Conservation (phyloP, 179 eudicot species). For the Nepenthes alata region DNA sequence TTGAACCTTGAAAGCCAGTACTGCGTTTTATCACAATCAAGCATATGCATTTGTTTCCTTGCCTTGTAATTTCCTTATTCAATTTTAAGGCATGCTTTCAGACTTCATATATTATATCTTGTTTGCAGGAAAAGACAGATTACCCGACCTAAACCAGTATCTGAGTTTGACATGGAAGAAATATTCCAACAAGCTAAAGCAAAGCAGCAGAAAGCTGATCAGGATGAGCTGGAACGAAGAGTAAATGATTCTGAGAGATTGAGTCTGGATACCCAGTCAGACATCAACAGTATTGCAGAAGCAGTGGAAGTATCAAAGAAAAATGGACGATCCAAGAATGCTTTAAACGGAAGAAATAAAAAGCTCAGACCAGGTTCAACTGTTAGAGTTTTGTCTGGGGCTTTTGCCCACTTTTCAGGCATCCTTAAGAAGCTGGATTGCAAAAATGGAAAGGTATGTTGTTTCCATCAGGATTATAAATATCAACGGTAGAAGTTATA, state of each 20-base stretch:
- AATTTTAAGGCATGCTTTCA: background rate
- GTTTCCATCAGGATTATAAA: background rate
- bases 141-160: conserved; percentile 79
- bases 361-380: conserved; percentile 45
- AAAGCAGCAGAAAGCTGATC: conserved; percentile 77
- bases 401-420: conserved; percentile 80
- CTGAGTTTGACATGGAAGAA: conserved; percentile 52
- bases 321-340: conserved; percentile 31
- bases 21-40: too few relatives aligned
- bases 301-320: conserved; percentile 25
- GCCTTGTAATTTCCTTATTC: too few relatives aligned
- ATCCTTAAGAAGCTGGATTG: conserved; percentile 58
- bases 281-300: conserved; percentile 14
- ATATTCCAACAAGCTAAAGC: conserved; percentile 65
- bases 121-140: conserved; percentile 63
- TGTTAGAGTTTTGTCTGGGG: conserved; percentile 67
- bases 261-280: conserved; percentile 14
- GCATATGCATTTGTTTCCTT: too few relatives aligned
- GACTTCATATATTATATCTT: background rate
- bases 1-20: too few relatives aligned
- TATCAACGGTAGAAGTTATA: background rate
- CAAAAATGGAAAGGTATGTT: conserved; percentile 50
- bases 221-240: conserved; percentile 42
- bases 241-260: conserved; percentile 13
- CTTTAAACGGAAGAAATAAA: conserved; percentile 18